Evolutionary conservation across 2,329 filamentous ascomycete genomes (phyloP), one percentile per base, ranked within the genome.

Genomic region (Epichloe sibirici): DNA sequence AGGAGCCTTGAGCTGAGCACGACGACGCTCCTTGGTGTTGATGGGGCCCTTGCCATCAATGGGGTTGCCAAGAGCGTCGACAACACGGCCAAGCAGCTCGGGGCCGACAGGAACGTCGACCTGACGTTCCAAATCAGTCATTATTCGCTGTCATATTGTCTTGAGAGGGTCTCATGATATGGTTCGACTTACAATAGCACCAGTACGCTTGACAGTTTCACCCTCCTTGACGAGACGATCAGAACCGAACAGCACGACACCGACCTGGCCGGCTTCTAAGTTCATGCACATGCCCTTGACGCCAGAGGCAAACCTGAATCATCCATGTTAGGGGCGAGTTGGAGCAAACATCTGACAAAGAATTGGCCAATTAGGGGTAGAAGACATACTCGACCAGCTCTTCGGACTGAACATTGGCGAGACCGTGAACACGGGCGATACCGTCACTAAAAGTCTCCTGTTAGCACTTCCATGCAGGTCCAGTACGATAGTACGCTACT

Each of bases 221-320:
- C 93, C 93, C 78, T 98, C 93, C 82, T 89, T 93, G 84, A 98
- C 93, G 67, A 96, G 83, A 90, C 93, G 90, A 79, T 98, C 93
- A 71, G 93, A 97, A 85, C 93, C 93, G 83, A 98, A 98, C 71
- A 98, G 83, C 83, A 98, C 93, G 69, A 98, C 90, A 95, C 93
- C 93, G 79, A 98, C 93, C 78, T 97, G 93, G 74, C 93, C 93
- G 75, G 93, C 93, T 81, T 98, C 93, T 77, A 98, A 85, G 88
- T 98, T 98, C 91, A 98, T 97, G 88, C 91, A 97, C 93, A 98
- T 98, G 75, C 93, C 93, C 86, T 97, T 97, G 77, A 97, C 93
- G 75, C 93, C 93, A 62, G 93, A 98, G 69, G 93, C 89, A 81
- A 98, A 98, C 82, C 90, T 96, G 28, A 47, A 55, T 15, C n/a